phyloP scores from a whole-genome alignment of 306 rosid genomes.

The Gleditsia sinensis region DNA sequence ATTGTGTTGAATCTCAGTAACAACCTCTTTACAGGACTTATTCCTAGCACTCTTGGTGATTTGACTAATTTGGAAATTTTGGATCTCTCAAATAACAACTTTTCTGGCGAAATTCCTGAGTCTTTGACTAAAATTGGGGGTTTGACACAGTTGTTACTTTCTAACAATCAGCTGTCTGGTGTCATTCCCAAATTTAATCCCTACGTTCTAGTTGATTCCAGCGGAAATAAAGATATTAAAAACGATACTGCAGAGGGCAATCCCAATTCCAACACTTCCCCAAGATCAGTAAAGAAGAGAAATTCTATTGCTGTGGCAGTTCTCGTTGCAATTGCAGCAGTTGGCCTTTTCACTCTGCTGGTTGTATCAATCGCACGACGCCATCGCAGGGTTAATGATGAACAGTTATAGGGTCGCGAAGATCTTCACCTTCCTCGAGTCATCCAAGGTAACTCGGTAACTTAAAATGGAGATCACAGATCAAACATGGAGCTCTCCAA shows the following conservation, averaged over 20 bases:
- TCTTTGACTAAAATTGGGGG: too few relatives aligned
- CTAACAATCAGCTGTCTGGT: conserved; percentile 67
- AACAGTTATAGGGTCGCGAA: conserved; percentile 42
- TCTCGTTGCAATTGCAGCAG: too few relatives aligned
- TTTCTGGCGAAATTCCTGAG: too few relatives aligned
- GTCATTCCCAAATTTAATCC: conserved; percentile 20
- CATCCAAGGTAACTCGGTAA: conserved; percentile 51
- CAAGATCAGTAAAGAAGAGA: conserved; percentile 22
- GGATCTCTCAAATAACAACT: too few relatives aligned
- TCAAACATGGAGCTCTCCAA: conserved; percentile 66
- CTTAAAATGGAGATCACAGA: conserved; percentile 64
- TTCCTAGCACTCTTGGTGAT: conserved; percentile 43
- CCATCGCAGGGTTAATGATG: conserved; percentile 45
- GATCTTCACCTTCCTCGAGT: conserved; percentile 47
- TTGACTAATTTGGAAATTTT: too few relatives aligned
- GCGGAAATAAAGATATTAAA: conserved; percentile 34
- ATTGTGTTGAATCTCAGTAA: conserved; percentile 70
- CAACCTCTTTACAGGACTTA: conserved; percentile 56
- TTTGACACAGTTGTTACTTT: too few relatives aligned
- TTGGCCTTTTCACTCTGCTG: conserved; percentile 43
- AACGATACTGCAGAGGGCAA: not conserved
- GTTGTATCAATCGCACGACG: conserved; percentile 43
- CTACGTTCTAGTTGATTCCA: conserved; percentile 3
- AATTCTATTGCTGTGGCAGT: conserved; percentile 43
- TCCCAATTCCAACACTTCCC: not conserved